Percentiles rank a stretch among this genome's conserved stretches.
Conservation (phyloP, 192 early-diverging fungal genomes). For the Coemansia interrupta region DNA sequence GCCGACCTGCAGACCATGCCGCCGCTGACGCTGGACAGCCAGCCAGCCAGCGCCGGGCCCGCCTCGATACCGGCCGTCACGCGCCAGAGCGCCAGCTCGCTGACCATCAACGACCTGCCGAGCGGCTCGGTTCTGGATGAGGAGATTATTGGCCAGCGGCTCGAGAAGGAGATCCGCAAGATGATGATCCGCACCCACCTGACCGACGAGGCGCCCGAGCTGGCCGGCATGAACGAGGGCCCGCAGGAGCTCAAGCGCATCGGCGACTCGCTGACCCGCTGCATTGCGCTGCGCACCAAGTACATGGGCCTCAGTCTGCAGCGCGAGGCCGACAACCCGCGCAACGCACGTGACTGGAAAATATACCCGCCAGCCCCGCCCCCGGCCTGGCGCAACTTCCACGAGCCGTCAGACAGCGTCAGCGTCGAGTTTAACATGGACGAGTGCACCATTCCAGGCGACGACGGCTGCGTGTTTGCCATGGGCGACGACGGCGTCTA, state of each 20-base stretch:
- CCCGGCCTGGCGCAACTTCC: slow-evolving; percentile 64
- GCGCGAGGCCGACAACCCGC: slow-evolving; percentile 76
- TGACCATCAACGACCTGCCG: not conserved
- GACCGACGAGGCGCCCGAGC: slow-evolving; percentile 16
- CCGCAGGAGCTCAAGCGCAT: slow-evolving; percentile 36
- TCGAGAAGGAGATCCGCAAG: slow-evolving; percentile 40
- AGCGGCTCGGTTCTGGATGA: slow-evolving; percentile 20
- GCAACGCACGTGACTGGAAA: slow-evolving; percentile 69
- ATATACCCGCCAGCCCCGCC: slow-evolving; percentile 85
- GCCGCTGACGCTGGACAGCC: slow-evolving; percentile 21
- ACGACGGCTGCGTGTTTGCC: slow-evolving; percentile 40
- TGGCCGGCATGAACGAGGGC: slow-evolving; percentile 30
- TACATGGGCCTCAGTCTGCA: slow-evolving; percentile 79
- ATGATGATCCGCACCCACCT: slow-evolving; percentile 37
- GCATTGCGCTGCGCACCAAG: slow-evolving; percentile 74
- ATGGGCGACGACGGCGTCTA: slow-evolving; percentile 58
- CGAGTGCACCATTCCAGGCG: slow-evolving; percentile 8
- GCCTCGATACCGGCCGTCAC: not conserved
- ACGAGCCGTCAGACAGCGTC: slow-evolving; percentile 14
- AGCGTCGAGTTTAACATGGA: slow-evolving; percentile 14
- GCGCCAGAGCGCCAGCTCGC: not conserved
- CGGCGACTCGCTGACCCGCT: slow-evolving; percentile 56
- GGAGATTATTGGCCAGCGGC: slow-evolving; percentile 18
- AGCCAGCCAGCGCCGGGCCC: not conserved
- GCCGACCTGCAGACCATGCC: slow-evolving; percentile 15